phyloP scores from a whole-genome alignment of 2,329 filamentous ascomycete species.

The Diaporthe vexans region DNA sequence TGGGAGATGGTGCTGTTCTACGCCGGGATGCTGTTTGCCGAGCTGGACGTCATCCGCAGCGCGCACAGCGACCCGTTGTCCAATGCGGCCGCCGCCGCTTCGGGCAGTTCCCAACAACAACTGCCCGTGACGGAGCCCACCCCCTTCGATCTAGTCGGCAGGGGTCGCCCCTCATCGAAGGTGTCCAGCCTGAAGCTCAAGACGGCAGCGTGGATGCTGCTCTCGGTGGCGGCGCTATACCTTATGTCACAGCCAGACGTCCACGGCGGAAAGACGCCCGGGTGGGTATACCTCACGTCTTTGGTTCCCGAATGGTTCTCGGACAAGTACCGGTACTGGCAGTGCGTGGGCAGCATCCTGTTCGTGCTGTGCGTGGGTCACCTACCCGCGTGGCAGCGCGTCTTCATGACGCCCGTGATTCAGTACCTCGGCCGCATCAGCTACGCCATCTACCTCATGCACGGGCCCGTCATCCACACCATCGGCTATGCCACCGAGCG shows the following conservation, averaged over 20 bases:
- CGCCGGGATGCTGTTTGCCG: constrained; percentile 67
- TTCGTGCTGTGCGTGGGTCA: constrained; percentile 66
- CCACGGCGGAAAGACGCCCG: constrained; percentile 59
- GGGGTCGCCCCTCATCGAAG: not conserved
- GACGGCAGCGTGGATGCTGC: constrained; percentile 53
- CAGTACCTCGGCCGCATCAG: constrained; percentile 74
- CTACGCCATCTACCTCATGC: constrained; percentile 73
- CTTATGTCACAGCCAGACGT: constrained; percentile 63
- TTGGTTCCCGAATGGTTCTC: constrained; percentile 65
- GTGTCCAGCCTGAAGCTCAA: constrained; percentile 17
- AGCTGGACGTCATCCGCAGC: constrained; percentile 65
- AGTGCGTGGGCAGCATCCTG: constrained; percentile 65
- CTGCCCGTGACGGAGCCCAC: constrained; percentile 28
- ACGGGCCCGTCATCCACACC: constrained; percentile 68
- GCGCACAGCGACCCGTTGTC: constrained; percentile 54
- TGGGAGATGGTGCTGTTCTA: constrained; percentile 71
- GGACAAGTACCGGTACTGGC: constrained; percentile 69
- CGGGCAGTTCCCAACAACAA: constrained; percentile 23
- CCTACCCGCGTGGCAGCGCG: constrained; percentile 60
- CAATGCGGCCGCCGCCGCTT: constrained; percentile 35
- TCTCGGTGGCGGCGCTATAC: constrained; percentile 66
- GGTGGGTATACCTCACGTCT: constrained; percentile 63
- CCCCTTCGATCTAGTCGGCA: constrained; percentile 35
- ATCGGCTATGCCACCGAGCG: constrained; percentile 66
- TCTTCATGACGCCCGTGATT: constrained; percentile 64